Base-by-base conservation (phyloP, 352 stramenopile genomes). In the Phytophthora palmivora region DNA sequence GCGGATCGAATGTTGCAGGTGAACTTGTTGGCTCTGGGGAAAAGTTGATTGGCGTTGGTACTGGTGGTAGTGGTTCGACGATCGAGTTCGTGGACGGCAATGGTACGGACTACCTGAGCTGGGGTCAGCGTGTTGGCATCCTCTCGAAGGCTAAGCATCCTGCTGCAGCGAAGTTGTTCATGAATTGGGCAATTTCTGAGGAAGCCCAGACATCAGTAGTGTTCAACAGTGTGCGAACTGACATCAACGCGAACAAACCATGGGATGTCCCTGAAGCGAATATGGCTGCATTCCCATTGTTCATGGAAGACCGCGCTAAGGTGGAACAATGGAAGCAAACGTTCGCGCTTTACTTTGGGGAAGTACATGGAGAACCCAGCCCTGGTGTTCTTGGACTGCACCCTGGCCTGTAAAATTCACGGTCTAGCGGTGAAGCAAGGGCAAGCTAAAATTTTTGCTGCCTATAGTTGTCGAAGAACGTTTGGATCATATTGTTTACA, bases 311-410 rank as follows among this genome's bases (percentile, higher is more conserved):
- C 56, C 76, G 79, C 28, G 71, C 59, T 8, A 58, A 64, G 21
- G 46, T 86, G 6, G 76, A 88, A 68, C 43, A 67, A 26, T 68
- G 72, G 51, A 76, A 77, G 42, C 18, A 53, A 33, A 88, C 72
- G 10, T 82, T 88, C 38, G 47, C 68, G 10, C 41, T 88, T 28
- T 87, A 84, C 69, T 84, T 88, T 41, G 74, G 73, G 19, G 76
- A 88, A 36, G 76, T 84, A 32, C 70, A 71, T 43, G 78, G 74
- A 26, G 32, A 77, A 45, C 69, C 79, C 16, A 79, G 49, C 10
- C 69, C 67, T 3, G 79, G 74, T 6, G 16, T 39, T 28, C 67
- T 82, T n/a, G 79, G 76, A 11, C 54, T 88, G n/a, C 58, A 79
- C 57, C 76, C 72, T 34, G 74, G 74, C 14, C 28, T 48, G 24